These are phyloP conservation scores for Wallacemonas sp. DNA, from an alignment of 208 protist genomes.

Conservation along the genomic window DNA sequence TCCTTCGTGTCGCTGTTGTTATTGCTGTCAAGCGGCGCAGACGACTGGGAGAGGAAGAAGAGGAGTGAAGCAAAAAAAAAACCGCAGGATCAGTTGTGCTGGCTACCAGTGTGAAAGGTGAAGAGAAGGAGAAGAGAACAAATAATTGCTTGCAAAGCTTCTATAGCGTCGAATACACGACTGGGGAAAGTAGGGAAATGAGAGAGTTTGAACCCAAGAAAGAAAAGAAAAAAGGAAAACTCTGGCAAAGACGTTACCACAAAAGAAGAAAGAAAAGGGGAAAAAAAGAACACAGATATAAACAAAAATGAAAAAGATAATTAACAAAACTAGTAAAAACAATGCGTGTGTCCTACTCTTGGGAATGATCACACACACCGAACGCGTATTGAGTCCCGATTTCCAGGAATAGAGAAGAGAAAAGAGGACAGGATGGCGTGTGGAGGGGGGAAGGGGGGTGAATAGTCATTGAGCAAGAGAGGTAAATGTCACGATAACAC, in stretches of 20 bases:
- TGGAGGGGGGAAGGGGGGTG: too few relatives aligned
- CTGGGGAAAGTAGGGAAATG: background rate
- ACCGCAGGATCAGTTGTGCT: too few relatives aligned
- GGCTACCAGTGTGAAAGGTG: too few relatives aligned
- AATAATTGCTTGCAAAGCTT: background rate
- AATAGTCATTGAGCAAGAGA: too few relatives aligned
- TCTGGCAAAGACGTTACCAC: background rate
- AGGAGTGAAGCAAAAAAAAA: too few relatives aligned
- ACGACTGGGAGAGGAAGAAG: too few relatives aligned
- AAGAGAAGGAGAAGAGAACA: background rate
- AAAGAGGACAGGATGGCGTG: too few relatives aligned
- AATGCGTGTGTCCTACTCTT: background rate
- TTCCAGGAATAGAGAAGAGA: background rate
- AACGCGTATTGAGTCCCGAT: too few relatives aligned
- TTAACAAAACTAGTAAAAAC: background rate
- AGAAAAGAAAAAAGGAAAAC: constrained; percentile 23
- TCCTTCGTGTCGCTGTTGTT: too few relatives aligned
- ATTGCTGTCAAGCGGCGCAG: too few relatives aligned
- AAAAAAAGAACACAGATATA: constrained; percentile 11
- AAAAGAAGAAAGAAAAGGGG: background rate
- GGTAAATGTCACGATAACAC: too few relatives aligned
- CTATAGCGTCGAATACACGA: background rate
- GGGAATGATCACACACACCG: too few relatives aligned
- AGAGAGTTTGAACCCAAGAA: constrained; percentile 5
- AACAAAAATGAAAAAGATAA: constrained; percentile 15